Evolutionary conservation across 202 grass and related monocot species (phyloP).

Genomic region (Schoenoplectus tabernaemontani): DNA sequence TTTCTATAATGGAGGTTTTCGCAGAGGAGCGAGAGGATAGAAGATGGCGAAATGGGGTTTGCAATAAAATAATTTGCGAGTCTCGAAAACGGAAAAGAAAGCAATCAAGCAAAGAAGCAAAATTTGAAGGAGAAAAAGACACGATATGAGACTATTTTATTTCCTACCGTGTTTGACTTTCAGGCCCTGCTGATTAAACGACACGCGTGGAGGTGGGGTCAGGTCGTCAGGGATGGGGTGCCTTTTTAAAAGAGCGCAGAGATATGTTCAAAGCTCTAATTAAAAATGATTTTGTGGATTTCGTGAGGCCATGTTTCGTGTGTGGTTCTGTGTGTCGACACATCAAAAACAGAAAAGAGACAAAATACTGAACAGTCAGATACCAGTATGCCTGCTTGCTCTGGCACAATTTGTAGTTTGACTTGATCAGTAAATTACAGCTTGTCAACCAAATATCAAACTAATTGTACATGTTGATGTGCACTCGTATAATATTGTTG

Average conservation of each 20-base stretch:
- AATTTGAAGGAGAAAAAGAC: neutral
- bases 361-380: neutral
- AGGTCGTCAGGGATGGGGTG: too few relatives aligned
- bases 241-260: slow-evolving; percentile 12
- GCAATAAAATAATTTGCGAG: neutral
- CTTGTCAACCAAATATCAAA: neutral
- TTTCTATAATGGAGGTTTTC: neutral
- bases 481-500: neutral
- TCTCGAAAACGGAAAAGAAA: neutral
- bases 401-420: neutral
- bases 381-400: too few relatives aligned
- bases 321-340: neutral
- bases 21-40: neutral
- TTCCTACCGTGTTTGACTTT: slow-evolving; percentile 19
- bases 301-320: neutral
- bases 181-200: neutral
- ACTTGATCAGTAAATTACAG: neutral
- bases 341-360: neutral
- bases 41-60: neutral
- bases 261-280: neutral
- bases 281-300: neutral
- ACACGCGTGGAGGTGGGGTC: too few relatives aligned
- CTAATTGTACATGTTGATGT: neutral
- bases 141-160: neutral
- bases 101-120: neutral